phyloP scores from a whole-genome alignment of 495 filamentous ascomycete genomes.

The Clavariopsis aquatica region DNA sequence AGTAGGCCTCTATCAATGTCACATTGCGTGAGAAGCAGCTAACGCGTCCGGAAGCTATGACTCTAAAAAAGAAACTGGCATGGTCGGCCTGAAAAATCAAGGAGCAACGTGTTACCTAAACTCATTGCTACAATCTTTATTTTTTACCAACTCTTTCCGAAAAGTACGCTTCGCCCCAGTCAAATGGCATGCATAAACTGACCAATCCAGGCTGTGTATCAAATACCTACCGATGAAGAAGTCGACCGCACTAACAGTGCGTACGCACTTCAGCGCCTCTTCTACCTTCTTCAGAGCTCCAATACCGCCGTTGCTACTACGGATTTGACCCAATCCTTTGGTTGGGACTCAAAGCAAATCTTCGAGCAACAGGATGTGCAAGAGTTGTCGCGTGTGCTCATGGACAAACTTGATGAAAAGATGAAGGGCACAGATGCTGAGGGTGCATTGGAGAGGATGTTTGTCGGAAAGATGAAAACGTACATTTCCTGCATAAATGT shows the following conservation, averaged over 20 bases:
- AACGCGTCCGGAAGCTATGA: conserved; percentile 65
- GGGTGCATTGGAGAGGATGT: conserved; percentile 83
- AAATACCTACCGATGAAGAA: conserved; percentile 88
- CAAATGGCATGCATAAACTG: neutral
- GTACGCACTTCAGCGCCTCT: conserved; percentile 89
- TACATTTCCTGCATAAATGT: conserved; percentile 99
- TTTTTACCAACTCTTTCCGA: conserved; percentile 95
- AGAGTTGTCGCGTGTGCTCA: conserved; percentile 91
- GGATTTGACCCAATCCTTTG: conserved; percentile 93
- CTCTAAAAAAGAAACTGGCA: conserved; percentile 97
- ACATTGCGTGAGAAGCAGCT: neutral
- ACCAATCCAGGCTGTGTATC: conserved; percentile 76
- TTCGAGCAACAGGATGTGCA: conserved; percentile 99
- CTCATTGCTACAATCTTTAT: conserved; percentile 92
- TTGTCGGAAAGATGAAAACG: conserved; percentile 95
- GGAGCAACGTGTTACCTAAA: conserved; percentile 98
- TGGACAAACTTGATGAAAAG: conserved; percentile 92
- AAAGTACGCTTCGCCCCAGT: conserved; percentile 59
- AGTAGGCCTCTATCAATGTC: conserved; percentile 51
- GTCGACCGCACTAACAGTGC: conserved; percentile 80
- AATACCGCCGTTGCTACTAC: conserved; percentile 79
- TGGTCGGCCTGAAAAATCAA: conserved; percentile 95
- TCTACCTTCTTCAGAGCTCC: conserved; percentile 88
- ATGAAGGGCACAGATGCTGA: conserved; percentile 99
- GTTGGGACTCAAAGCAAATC: conserved; percentile 96